Evolutionary conservation across 2,329 filamentous ascomycete genomes (phyloP).

Genomic region (Penicillium palitans): DNA sequence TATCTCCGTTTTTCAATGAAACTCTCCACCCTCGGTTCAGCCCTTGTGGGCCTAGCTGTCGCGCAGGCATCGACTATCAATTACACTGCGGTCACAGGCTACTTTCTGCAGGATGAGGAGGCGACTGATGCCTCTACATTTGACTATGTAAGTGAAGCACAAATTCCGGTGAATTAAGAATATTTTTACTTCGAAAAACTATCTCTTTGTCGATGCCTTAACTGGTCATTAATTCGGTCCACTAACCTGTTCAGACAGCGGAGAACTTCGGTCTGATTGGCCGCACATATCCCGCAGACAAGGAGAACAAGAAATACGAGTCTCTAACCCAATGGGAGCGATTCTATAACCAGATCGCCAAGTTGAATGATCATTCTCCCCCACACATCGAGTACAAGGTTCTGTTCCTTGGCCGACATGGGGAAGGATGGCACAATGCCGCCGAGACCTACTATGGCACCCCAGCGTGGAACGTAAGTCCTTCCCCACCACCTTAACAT

Average conservation of each 20-base stretch:
- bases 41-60: slow-evolving; percentile 69
- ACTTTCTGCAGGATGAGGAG: slow-evolving; percentile 52
- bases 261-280: slow-evolving; percentile 53
- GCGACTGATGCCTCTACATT: slow-evolving; percentile 48
- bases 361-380: slow-evolving; percentile 46
- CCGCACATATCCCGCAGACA: slow-evolving; percentile 47
- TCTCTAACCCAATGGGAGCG: slow-evolving; percentile 57
- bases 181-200: background rate
- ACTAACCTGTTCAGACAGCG: slow-evolving; percentile 32
- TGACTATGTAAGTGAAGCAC: slow-evolving; percentile 44
- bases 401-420: slow-evolving; percentile 60
- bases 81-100: slow-evolving; percentile 48
- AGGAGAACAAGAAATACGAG: slow-evolving; percentile 23
- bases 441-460: slow-evolving; percentile 60
- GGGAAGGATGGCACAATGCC: slow-evolving; percentile 62
- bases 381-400: slow-evolving; percentile 54
- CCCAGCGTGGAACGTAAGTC: slow-evolving; percentile 58
- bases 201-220: background rate
- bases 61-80: slow-evolving; percentile 50
- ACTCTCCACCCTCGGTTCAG: slow-evolving; percentile 72
- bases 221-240: background rate
- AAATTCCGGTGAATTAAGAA: background rate
- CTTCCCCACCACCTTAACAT: background rate
- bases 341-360: slow-evolving; percentile 51
- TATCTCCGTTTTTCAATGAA: slow-evolving; percentile 23